A percentile compares a stretch with the other conserved stretches of the same genome.
These are phyloP conservation scores for Dothideomycetes sp. DNA, from an alignment of 2,329 filamentous ascomycete species.

Conservation along the genomic window DNA sequence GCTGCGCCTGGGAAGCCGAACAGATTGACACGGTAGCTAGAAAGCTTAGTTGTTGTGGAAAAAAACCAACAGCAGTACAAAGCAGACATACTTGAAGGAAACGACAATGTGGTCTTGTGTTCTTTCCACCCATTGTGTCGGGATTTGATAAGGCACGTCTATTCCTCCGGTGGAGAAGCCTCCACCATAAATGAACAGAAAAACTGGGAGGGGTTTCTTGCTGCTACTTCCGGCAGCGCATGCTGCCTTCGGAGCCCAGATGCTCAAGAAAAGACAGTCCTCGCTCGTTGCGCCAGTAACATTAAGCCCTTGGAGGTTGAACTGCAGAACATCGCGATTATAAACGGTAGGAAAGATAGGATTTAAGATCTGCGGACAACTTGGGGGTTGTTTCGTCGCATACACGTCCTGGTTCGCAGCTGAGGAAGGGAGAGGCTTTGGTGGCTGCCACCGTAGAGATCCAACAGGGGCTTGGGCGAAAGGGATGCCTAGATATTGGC, in stretches of 20 bases:
- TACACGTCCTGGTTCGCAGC: constrained; percentile 11
- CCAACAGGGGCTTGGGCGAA: constrained; percentile 16
- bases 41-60: no score
- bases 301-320: constrained; percentile 19
- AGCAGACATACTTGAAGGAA: constrained; percentile 16
- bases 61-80: no score
- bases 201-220: constrained; percentile 26
- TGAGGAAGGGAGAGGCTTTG: constrained; percentile 12
- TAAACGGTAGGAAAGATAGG: constrained; percentile 13
- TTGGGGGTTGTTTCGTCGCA: constrained; percentile 16
- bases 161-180: constrained; percentile 33
- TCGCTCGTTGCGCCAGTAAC: constrained; percentile 22
- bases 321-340: constrained; percentile 17
- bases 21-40: constrained; percentile 27
- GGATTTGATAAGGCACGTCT: constrained; percentile 36
- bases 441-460: constrained; percentile 14
- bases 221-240: constrained; percentile 4
- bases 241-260: constrained; percentile 30
- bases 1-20: constrained; percentile 30
- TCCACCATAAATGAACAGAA: constrained; percentile 39
- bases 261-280: constrained; percentile 36
- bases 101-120: constrained; percentile 26
- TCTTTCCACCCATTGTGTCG: constrained; percentile 31
- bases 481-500: constrained; percentile 17
- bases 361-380: constrained; percentile 17